Evolutionary conservation across 2,329 filamentous ascomycete genomes (phyloP), one percentile per base, ranked within the genome.

Genomic region (Chaetomiaceae sp.): DNA sequence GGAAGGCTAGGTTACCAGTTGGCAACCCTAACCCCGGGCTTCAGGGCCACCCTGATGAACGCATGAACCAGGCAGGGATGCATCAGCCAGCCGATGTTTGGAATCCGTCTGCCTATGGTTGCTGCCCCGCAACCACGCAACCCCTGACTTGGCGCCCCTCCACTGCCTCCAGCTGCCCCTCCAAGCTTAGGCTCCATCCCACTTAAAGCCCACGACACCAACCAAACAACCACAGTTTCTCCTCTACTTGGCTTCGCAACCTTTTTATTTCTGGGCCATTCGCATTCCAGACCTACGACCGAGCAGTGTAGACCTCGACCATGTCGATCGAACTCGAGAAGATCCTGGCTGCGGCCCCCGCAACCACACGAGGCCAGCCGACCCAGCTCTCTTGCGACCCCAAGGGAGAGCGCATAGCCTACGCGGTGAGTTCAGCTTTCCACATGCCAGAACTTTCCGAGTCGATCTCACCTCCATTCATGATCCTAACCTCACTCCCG

Each of bases 401-500:
- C 56, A 96, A 95, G 70, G 92, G 93, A 59, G 86, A 96, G 72
- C 82, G 89, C 59, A 85, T 99, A 71, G 87, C 89, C 53, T 99
- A 99, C 70, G 89, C 92, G 55, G 90, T 95, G 77, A 69, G 84
- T 16, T n/a, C 70, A n/a, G 14, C 14, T 14, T 27, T 42, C 23
- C 44, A 25, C 45, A 10, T 16, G 25, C 13, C 14, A 30, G 8
- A 5, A 6, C 5, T 5, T 13, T 20, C 2, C 21, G 31, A 12
- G 2, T 12, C 4, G 3, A 33, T 2, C 7, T 5, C 9, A 33
- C 30, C 4, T n/a, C 12, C 30, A 13, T 2, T 10, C 25, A 3
- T 38, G 5, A 14, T 6, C 16, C 33, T 41, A 50, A 33, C 30
- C 10, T 27, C 2, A 33, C 30, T 12, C 5, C 12, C 30, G 10